phyloP scores from a whole-genome alignment of 805 yeast species.

The Barnettozyma botsteinii region DNA sequence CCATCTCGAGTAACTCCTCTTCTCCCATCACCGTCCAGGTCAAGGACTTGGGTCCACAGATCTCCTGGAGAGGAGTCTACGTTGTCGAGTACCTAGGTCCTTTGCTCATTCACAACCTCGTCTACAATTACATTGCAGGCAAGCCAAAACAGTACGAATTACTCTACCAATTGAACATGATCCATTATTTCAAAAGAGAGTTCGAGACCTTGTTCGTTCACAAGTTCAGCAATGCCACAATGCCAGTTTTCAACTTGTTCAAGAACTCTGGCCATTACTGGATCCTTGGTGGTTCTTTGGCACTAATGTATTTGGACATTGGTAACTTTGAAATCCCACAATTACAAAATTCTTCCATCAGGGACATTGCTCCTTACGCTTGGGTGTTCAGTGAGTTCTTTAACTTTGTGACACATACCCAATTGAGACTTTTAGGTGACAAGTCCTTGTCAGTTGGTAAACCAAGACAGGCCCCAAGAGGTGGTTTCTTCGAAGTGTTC shows the following conservation, averaged over 20 bases:
- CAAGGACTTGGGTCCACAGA: conserved; percentile 91
- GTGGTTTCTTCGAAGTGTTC: conserved; percentile 75
- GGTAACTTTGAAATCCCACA: conserved; percentile 53
- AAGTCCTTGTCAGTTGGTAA: conserved; percentile 29
- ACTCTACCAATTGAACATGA: conserved; percentile 42
- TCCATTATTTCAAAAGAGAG: conserved; percentile 86
- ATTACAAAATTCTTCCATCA: conserved; percentile 24
- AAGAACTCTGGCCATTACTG: conserved; percentile 91
- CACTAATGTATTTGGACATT: conserved; percentile 45
- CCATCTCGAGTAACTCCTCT: too few relatives aligned
- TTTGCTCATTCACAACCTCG: conserved; percentile 65
- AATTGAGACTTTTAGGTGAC: conserved; percentile 47
- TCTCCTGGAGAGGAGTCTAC: conserved; percentile 89
- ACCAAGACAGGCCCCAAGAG: conserved; percentile 46
- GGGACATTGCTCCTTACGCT: conserved; percentile 10
- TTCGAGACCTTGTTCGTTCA: conserved; percentile 82
- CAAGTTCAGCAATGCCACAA: conserved; percentile 79
- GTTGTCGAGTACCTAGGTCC: conserved; percentile 89
- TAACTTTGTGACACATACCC: conserved; percentile 67
- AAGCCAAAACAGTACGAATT: conserved; percentile 24
- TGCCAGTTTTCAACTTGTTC: conserved; percentile 85
- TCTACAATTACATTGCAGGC: conserved; percentile 40
- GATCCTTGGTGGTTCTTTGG: conserved; percentile 72
- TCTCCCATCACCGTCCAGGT: conserved; percentile 54
- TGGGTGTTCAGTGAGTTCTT: conserved; percentile 55